Evolutionary conservation across 768 basidiomycete genomes (phyloP).

Genomic region (Kwoniella bestiolae): DNA sequence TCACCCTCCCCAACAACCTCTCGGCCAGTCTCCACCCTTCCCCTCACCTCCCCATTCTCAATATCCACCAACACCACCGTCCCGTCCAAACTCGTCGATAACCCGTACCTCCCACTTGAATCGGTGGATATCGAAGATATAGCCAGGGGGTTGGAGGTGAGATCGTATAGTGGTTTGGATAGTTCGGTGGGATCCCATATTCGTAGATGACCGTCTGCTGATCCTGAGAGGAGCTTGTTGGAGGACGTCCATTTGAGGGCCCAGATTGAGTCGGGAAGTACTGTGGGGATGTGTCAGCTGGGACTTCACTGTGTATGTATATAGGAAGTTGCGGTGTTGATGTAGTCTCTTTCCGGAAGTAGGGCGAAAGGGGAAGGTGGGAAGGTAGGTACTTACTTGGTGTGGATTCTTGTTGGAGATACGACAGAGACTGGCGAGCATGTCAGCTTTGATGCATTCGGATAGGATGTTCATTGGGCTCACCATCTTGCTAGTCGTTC

Average conservation of each 20-base stretch:
- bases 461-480: no score
- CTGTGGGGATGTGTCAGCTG: no score
- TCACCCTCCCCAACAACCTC: conserved; percentile 65
- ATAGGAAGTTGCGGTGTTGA: no score
- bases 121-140: conserved; percentile 78
- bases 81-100: conserved; percentile 85
- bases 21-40: conserved; percentile 75
- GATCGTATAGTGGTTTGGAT: conserved; percentile 66
- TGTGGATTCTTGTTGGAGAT: conserved; percentile 50
- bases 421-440: conserved; percentile 44
- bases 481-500: neutral
- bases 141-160: conserved; percentile 79
- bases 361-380: no score
- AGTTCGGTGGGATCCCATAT: conserved; percentile 44
- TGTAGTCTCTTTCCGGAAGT: no score
- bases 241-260: conserved; percentile 47
- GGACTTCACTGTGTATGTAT: no score
- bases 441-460: no score
- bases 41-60: conserved; percentile 65
- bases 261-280: conserved; percentile 56
- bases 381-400: conserved; percentile 30
- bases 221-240: conserved; percentile 51
- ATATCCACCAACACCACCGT: conserved; percentile 77
- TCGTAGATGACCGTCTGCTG: conserved; percentile 53
- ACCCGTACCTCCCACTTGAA: conserved; percentile 65